A percentile compares a stretch with the other conserved stretches of the same genome.
Conservation (phyloP, 495 filamentous ascomycete species). For the Ascodesmis nigricans region DNA sequence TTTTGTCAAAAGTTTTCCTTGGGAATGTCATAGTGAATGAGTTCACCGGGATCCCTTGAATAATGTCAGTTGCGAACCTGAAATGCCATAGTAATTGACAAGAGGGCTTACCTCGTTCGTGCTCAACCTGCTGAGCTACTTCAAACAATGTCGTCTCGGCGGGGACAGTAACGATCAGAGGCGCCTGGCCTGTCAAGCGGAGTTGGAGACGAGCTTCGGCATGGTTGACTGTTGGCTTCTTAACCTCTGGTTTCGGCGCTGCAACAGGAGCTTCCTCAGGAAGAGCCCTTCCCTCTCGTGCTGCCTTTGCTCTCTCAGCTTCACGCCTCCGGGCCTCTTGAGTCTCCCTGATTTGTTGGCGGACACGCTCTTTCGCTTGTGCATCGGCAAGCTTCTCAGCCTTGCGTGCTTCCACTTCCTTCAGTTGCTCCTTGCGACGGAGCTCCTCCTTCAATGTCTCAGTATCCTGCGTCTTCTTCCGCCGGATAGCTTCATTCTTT, state of each 20-base stretch:
- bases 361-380: slow-evolving; percentile 66
- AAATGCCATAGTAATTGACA: not conserved
- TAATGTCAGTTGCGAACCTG: slow-evolving; percentile 2
- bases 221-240: slow-evolving; percentile 38
- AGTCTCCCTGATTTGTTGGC: slow-evolving; percentile 78
- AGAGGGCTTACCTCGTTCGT: slow-evolving; percentile 16
- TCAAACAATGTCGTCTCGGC: slow-evolving; percentile 85
- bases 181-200: slow-evolving; percentile 44
- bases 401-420: slow-evolving; percentile 64
- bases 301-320: slow-evolving; percentile 64
- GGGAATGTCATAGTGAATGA: slow-evolving; percentile 77
- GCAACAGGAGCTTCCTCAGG: slow-evolving; percentile 9
- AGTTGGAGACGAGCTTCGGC: slow-evolving; percentile 64
- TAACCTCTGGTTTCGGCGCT: slow-evolving; percentile 26
- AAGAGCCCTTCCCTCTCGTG: slow-evolving; percentile 44
- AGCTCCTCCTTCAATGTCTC: slow-evolving; percentile 69
- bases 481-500: slow-evolving; percentile 61
- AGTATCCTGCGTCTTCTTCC: slow-evolving; percentile 58
- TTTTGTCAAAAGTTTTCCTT: slow-evolving; percentile 51
- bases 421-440: slow-evolving; percentile 64
- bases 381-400: slow-evolving; percentile 73
- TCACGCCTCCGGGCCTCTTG: slow-evolving; percentile 64
- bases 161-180: slow-evolving; percentile 56
- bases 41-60: slow-evolving; percentile 33
- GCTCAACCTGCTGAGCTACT: slow-evolving; percentile 49